Base-by-base conservation (phyloP, 177 flowering plant genomes). In the Vitis hybrid region DNA sequence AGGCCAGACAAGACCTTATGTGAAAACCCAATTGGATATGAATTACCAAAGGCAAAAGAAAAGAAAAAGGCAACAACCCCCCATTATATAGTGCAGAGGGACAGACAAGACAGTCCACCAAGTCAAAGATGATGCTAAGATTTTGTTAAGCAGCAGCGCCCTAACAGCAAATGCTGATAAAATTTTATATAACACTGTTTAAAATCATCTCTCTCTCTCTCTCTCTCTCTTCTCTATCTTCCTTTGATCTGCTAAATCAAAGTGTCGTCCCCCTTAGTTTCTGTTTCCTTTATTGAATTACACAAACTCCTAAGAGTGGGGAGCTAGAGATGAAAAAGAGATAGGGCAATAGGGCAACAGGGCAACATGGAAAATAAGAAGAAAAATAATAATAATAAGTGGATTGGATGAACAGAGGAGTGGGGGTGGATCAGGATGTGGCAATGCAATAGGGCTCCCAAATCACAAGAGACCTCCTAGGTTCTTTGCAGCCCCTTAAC, bases 381-480 rank as follows among this genome's bases (percentile, higher is more conserved):
- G 30, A 26, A 26, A 26, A 26, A 13, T 67, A 56, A 14, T 17
- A 67, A 8, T 56, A 11, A 11, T 30, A 12, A 40, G 1, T 56
- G 12, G 40, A 4, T 23, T 56, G 23, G 54, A 40, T 26, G 17
- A 10, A 34, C 30, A 8, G 32, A 9, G n/a, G 15, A 11, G 50
- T 61, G 40, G 21, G 0, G 18, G 26, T 9, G 56, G 54, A 40
- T 84, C 65, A 87, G 70, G 90, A 84, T 52, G 94, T 89, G 70
- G 91, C 90, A 72, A 91, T 85, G 87, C 91, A 88, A 64, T 72
- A 59, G 5, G 91, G 88, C 76, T 87, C 84, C 88, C 83, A 79
- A 26, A 84, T 61, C 66, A 78, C 56, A 17, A 86, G 72, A 26
- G 89, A 79, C 76, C 83, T 85, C 66, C 83, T 79, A 1, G 77